Base-by-base conservation (phyloP, 192 early-diverging fungal genomes). In the Podila horticola region DNA sequence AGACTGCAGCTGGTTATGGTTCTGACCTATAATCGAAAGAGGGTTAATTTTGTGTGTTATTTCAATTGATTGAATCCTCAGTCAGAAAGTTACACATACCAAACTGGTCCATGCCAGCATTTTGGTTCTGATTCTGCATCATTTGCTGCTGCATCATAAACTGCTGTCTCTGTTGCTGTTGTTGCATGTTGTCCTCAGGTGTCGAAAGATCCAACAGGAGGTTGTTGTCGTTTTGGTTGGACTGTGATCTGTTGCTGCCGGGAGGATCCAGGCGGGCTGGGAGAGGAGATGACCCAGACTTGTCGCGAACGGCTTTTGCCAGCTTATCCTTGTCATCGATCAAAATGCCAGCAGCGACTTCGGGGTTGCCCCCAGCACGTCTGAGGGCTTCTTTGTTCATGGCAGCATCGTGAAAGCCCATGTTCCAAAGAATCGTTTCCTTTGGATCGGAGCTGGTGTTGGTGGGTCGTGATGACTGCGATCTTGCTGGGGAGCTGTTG, bases 371-470 rank as follows among this genome's bases (percentile, higher is more conserved):
- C 41, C 88, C 88, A 50, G 92, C 86, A 65, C 89, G 85, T 24
- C 86, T 88, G 60, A 97, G 85, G 5, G 94, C 93, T 55, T 88
- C 87, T 17, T 86, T 81, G 71, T 93, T 95, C 66, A 88, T 73
- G 0, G 85, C 82, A 0, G 88, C 86, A 71, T 96, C 91, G 31
- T 87, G 87, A 75, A 94, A 96, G 12, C 95, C 95, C 93, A 91
- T 88, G 64, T 79, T 88, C 62, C 87, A 91, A 51, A 93, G 86
- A 75, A 87, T 87, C 31, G 73, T 62, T 45, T 93, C 82, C 9
- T 91, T 88, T 12, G 91, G 87, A n/a, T 93, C 88, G 71, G 79
- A 9, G 72, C 63, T 67, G 58, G 60, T 72, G 75, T 51, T 73
- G 83, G 31, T 29, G 22, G 66, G n/a, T 6, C 49, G 26, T 28